A percentile compares a stretch with the other conserved stretches of the same genome.
These are phyloP conservation scores for Gloeostereum incarnatum DNA, from an alignment of 768 basidiomycete species.

Conservation along the genomic window DNA sequence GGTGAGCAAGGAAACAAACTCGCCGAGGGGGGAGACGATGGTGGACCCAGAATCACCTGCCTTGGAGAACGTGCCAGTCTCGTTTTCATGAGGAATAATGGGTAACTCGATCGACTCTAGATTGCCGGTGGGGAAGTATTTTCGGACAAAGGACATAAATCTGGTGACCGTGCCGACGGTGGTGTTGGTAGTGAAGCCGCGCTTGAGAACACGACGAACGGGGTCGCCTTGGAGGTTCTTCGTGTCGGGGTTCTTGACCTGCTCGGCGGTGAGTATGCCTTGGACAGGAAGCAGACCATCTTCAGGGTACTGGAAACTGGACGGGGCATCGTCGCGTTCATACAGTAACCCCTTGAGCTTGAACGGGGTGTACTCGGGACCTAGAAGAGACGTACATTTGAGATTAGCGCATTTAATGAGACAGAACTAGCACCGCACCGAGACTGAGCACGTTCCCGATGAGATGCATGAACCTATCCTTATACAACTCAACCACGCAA, in stretches of 20 bases:
- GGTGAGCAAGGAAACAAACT: constrained; percentile 20
- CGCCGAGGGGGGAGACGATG: constrained; percentile 17
- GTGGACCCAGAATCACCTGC: constrained; percentile 22
- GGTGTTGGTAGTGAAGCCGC: constrained; percentile 21
- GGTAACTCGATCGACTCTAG: constrained; percentile 17
- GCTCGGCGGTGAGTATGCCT: constrained; percentile 17
- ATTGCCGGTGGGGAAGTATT: constrained; percentile 14
- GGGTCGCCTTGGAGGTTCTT: constrained; percentile 17
- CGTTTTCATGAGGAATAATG: constrained; percentile 14
- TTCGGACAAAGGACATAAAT: constrained; percentile 22
- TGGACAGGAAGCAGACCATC: constrained; percentile 20
- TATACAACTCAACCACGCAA: constrained; percentile 27
- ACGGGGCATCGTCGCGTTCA: not conserved
- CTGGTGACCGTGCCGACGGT: constrained; percentile 27
- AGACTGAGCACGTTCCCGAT: constrained; percentile 17
- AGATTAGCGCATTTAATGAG: constrained; percentile 9
- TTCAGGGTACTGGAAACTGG: constrained; percentile 17
- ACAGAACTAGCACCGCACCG: constrained; percentile 16
- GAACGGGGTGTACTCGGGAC: not conserved
- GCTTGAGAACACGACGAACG: constrained; percentile 24
- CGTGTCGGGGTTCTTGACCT: constrained; percentile 22
- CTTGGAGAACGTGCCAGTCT: constrained; percentile 17
- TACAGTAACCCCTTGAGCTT: not conserved
- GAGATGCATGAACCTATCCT: constrained; percentile 22
- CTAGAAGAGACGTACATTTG: constrained; percentile 4